Conservation (phyloP, 2,329 filamentous ascomycete species). For the Aspergillus sp. region DNA sequence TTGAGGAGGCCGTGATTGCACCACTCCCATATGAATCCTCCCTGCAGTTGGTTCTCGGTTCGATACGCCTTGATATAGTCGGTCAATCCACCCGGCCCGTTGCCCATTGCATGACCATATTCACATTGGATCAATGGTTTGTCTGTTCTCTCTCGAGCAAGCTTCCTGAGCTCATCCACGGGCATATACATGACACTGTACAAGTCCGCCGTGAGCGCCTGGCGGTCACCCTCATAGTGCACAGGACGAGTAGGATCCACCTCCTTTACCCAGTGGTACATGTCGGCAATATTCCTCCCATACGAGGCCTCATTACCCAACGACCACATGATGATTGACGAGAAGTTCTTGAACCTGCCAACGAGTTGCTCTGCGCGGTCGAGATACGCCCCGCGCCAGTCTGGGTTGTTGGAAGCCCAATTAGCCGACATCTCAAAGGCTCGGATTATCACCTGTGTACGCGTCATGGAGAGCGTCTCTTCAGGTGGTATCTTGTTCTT, state of each 20-base stretch:
- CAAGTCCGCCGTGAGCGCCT: conserved; percentile 66
- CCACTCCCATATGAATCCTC: conserved; percentile 71
- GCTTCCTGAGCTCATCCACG: conserved; percentile 56
- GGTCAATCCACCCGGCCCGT: conserved; percentile 70
- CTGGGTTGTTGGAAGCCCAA: conserved; percentile 17
- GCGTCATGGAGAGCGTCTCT: no score
- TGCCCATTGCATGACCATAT: conserved; percentile 70
- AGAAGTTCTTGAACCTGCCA: conserved; percentile 71
- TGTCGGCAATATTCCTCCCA: conserved; percentile 68
- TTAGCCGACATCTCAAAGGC: background rate
- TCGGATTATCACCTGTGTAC: no score
- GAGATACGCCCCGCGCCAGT: conserved; percentile 59
- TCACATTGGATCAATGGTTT: conserved; percentile 53
- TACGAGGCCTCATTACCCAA: conserved; percentile 76
- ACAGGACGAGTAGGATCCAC: conserved; percentile 64
- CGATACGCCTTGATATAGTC: conserved; percentile 70
- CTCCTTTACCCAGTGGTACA: conserved; percentile 66
- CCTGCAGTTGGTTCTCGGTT: conserved; percentile 64
- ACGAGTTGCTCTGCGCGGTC: conserved; percentile 69
- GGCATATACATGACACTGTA: conserved; percentile 70
- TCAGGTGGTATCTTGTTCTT: background rate
- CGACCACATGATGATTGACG: conserved; percentile 73
- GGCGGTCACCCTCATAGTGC: conserved; percentile 69
- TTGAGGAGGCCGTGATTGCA: conserved; percentile 62
- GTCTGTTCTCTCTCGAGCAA: conserved; percentile 35